These are phyloP conservation scores for Camelina laxa DNA, from an alignment of 345 rosid species.

Conservation along the genomic window DNA sequence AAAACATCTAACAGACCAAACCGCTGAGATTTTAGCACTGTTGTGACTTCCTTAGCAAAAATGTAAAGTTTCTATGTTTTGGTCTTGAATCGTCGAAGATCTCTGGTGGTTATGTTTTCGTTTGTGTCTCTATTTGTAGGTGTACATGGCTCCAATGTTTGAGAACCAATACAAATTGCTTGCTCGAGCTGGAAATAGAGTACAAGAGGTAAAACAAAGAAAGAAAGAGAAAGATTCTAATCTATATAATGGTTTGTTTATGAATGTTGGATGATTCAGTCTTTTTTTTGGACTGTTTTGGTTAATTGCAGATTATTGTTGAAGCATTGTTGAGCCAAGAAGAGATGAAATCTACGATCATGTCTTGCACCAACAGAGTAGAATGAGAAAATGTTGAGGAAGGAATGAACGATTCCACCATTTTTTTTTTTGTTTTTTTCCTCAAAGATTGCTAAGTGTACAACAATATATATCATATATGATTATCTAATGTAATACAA, in stretches of 20 bases:
- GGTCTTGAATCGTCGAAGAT: neutral
- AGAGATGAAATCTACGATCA: conserved; percentile 81
- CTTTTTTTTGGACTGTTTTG: neutral
- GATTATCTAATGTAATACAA: too few relatives aligned
- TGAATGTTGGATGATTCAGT: neutral
- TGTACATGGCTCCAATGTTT: conserved; percentile 93
- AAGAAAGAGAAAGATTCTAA: conserved; percentile 19
- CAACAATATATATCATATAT: too few relatives aligned
- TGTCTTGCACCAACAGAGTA: conserved; percentile 77
- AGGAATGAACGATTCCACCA: conserved; percentile 37
- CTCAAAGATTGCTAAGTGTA: too few relatives aligned
- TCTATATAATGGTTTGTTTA: neutral
- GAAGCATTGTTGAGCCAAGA: conserved; percentile 73
- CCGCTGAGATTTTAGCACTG: neutral
- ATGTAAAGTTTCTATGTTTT: neutral
- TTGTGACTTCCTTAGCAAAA: neutral
- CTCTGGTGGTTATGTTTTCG: conserved; percentile 2
- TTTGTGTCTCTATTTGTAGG: conserved; percentile 43
- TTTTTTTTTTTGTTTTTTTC: neutral
- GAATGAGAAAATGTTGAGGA: conserved; percentile 37
- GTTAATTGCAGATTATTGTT: conserved; percentile 66
- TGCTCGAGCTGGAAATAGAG: conserved; percentile 92
- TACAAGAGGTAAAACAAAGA: conserved; percentile 75
- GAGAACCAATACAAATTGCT: conserved; percentile 87
- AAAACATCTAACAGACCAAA: neutral